Conservation (phyloP, 305 asterid species). For the Ruellia speciosa region DNA sequence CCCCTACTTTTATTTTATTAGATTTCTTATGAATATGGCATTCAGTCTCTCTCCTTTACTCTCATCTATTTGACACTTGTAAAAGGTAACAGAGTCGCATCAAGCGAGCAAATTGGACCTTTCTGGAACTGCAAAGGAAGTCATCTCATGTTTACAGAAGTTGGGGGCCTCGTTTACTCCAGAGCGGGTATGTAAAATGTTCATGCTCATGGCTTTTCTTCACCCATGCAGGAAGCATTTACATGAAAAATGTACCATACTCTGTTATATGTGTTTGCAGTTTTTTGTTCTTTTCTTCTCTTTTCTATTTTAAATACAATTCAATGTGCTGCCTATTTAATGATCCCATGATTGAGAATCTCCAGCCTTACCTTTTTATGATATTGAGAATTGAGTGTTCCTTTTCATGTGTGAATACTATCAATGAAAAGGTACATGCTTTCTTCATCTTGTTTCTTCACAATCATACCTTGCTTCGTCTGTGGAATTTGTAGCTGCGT, state of each 20-base stretch:
- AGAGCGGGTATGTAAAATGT: conserved; percentile 40
- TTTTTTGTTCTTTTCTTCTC: background rate
- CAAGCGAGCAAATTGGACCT: conserved; percentile 83
- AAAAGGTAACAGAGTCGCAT: conserved; percentile 89
- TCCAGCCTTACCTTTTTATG: background rate
- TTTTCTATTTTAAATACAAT: background rate
- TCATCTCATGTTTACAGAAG: conserved; percentile 84
- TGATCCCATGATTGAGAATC: too few species aligned
- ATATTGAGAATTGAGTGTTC: background rate
- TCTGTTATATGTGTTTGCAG: background rate
- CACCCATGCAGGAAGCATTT: conserved; percentile 3
- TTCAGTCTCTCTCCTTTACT: background rate
- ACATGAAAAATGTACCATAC: background rate
- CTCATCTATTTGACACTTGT: conserved; percentile 13
- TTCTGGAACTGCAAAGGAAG: conserved; percentile 95
- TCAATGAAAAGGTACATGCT: background rate
- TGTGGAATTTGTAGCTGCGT: conserved; percentile 6
- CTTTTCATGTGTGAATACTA: conserved; percentile 3
- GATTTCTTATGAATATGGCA: background rate
- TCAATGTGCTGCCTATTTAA: background rate
- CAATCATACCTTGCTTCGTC: background rate
- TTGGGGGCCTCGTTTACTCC: conserved; percentile 70
- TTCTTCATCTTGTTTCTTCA: conserved; percentile 14
- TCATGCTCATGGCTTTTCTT: background rate
- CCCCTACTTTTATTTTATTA: conserved; percentile 7